Evolutionary conservation across 257 asterid genomes (phyloP), one percentile per base, ranked within the genome.

Genomic region (Oldenlandia corymbosa): DNA sequence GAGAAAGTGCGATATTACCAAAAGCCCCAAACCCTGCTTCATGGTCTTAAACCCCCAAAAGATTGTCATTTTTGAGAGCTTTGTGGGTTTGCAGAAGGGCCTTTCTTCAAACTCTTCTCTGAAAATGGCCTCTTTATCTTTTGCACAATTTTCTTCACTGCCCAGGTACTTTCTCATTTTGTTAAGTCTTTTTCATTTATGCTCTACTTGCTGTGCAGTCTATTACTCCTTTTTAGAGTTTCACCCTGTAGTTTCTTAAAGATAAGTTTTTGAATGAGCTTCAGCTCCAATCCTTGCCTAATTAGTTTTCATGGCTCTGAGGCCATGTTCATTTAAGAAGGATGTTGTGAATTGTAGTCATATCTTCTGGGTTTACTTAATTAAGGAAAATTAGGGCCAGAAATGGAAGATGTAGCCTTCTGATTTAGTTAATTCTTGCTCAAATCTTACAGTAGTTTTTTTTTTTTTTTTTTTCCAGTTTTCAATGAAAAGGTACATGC

Each of bases 51-150:
- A 87, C 83, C 83, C 92, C 84, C 88, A 34, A 47, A 24, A 36
- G 7, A 21, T 18, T n/a, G n/a, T n/a, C n/a, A n/a, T n/a, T n/a
- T n/a, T 36, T 54, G 65, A 43, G 68, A 45, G 65, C 13, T 60
- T 63, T 58, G 50, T 68, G 49, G 30, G 67, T 34, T 72, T 73
- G 60, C 69, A 46, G 55, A 36, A 53, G 55, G 14, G 63, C 11
- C 21, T 26, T 61, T 65, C 61, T 61, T 67, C 58, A 68, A 78
- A 76, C 70, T 70, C 78, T 28, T 62, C 77, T 60, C 54, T 39
- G 24, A 47, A n/a, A n/a, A 88, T 91, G 97, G 91, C 91, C 74
- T 77, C 83, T 66, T 63, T 84, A 55, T 78, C 91, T 61, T 82
- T 81, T 67, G 67, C 85, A 7, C 90, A 81, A 54, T 77, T 82